Base-by-base conservation (phyloP, 2,329 filamentous ascomycete species). In the Arachnomyces sp. region DNA sequence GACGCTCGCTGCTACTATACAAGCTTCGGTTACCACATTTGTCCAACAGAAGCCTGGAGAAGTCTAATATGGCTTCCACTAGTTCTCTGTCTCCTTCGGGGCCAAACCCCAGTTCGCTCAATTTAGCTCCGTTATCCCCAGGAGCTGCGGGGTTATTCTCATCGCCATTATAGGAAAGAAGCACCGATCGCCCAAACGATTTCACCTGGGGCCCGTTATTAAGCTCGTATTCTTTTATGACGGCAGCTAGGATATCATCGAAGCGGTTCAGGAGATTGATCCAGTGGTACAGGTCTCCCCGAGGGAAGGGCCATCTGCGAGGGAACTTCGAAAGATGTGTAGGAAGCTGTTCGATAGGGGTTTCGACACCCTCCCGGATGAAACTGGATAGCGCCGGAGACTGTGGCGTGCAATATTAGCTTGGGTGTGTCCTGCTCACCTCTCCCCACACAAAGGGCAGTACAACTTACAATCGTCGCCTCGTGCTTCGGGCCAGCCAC, bases 261-360 rank as follows among this genome's bases (percentile, higher is more conserved):
- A 98, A 96, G 43, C 88, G 82, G 63, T 98, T 94, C 44, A 98
- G 68, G 16, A 94, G 75, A 18, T 85, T 82, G 50, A 98, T 95
- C 93, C 93, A 98, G 71, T 98, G 90, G 60, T 96, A 96, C 20
- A 96, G 71, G 61, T 98, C 92, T 45, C 92, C 93, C 60, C 90
- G 79, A 30, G 90, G 90, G 57, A 96, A 94, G 2, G 89, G 88
- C 92, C 92, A 98, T 74, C 82, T 74, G 49, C 81, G 81, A 43
- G 90, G 88, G 59, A 96, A 96, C 41, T 75, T 77, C 53, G 74
- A 73, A 49, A 98, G 82, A 50, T 83, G 77, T 53, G 77, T 69
- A 51, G 87, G 85, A 50, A 98, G 74, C 59, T 84, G 77, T 54
- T 82, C 80, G 54, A 95, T 68, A 35, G 87, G 77, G 42, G 59